Evolutionary conservation across 129 eudicot species (phyloP), one percentile per base, ranked within the genome.

Genomic region (Rutidosis leptorrhynchoides): DNA sequence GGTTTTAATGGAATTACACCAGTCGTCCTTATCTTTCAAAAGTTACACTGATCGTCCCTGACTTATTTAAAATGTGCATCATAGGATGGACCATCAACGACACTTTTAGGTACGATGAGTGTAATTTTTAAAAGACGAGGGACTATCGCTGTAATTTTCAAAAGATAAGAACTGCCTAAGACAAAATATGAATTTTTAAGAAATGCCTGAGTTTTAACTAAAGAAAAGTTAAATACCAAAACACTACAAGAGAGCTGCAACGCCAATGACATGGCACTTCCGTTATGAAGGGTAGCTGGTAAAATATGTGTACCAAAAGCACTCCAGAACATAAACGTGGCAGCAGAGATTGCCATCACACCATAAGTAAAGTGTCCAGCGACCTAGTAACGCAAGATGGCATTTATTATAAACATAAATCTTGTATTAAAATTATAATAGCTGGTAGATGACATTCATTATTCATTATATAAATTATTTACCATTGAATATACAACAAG

Each of bases 241-340:
- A 94, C 99, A 70, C 97, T 94, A 68, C 99, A 94, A n/a, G 99
- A 94, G 75, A 94, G 99, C 78, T 94, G 99, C 79, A 94, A 78
- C 9, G 99, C 99, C 84, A 94, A 70, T 29, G 99, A 94, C 83
- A 89, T 80, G 62, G 93, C 33, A 83, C 75, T 86, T 70, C 88
- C 90, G 33, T 87, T 90, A 76, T 80, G 68, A 73, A 89, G 66
- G 70, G 89, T 68, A 53, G 84, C 83, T 53, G 99, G 99, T 51
- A 94, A 76, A 68, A 94, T 67, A 56, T 49, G 90, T 15, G 95
- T 64, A 73, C 99, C 99, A 79, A 84, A 82, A 64, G 82, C 62
- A 74, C 76, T 89, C 99, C 99, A 94, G 77, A 94, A 94, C 83
- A 86, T 66, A 81, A 89, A 94, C 55, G 99, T 94, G 58, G 95